Conservation (phyloP, 257 asterid genomes). For the Nicotiana paniculata region DNA sequence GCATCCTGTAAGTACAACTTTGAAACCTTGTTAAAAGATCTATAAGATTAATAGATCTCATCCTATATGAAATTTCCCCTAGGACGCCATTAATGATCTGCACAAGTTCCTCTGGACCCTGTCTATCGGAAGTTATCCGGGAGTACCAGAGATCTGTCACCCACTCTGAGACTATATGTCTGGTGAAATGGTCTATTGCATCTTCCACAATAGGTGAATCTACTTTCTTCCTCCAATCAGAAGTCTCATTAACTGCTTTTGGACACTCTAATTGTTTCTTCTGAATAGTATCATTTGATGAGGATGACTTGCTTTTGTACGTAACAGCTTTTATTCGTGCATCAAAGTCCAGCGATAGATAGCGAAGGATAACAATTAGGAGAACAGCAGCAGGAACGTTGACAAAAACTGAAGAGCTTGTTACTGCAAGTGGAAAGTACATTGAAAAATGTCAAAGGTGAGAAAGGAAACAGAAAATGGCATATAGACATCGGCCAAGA, state of each 20-base stretch:
- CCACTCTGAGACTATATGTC: conserved; percentile 96
- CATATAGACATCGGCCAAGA: background rate
- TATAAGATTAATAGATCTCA: conserved; percentile 76
- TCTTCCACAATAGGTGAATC: conserved; percentile 89
- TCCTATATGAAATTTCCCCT: conserved; percentile 81
- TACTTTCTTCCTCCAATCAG: conserved; percentile 86
- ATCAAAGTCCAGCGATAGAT: conserved; percentile 72
- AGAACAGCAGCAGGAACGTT: conserved; percentile 81
- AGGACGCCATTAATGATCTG: conserved; percentile 74
- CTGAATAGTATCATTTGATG: conserved; percentile 30
- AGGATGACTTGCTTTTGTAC: conserved; percentile 54
- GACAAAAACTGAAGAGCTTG: conserved; percentile 84
- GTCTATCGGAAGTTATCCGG: conserved; percentile 85
- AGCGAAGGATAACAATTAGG: conserved; percentile 63
- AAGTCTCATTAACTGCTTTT: conserved; percentile 31
- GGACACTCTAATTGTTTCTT: conserved; percentile 32
- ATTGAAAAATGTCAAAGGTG: background rate
- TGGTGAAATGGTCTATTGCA: conserved; percentile 76
- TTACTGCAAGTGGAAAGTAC: conserved; percentile 43
- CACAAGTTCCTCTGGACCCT: conserved; percentile 87
- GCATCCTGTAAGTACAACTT: conserved; percentile 12
- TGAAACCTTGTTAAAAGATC: conserved; percentile 80
- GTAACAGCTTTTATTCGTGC: conserved; percentile 74
- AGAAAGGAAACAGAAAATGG: conserved; percentile 4
- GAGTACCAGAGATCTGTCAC: conserved; percentile 94